These are phyloP conservation scores for Ascodesmis nigricans DNA, from an alignment of 495 filamentous ascomycete genomes.

Conservation along the genomic window DNA sequence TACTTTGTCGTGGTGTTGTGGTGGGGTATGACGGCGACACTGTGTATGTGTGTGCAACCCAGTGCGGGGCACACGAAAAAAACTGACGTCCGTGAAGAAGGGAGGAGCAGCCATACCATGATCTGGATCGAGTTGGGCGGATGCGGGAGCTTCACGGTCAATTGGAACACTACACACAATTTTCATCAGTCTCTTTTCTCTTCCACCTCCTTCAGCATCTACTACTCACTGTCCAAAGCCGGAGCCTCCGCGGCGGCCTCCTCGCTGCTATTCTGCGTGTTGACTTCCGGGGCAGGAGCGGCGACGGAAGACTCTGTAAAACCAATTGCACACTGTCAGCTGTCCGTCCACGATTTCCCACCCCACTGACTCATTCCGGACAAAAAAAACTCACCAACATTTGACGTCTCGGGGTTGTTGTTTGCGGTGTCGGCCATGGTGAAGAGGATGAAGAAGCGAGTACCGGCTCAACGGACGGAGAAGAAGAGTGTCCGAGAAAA, in stretches of 20 bases:
- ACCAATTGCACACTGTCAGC: too few relatives aligned
- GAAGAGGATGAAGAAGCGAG: neutral
- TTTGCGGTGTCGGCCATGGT: constrained; percentile 5
- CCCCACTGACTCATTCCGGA: too few relatives aligned
- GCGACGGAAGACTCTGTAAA: constrained; percentile 3
- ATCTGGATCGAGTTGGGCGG: constrained; percentile 58
- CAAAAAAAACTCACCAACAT: constrained; percentile 5
- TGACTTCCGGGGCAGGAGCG: neutral
- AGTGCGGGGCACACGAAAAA: too few relatives aligned
- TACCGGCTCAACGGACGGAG: constrained; percentile 3
- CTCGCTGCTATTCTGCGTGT: constrained; percentile 3
- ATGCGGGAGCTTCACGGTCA: constrained; percentile 67
- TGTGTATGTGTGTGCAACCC: too few relatives aligned
- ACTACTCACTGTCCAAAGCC: constrained; percentile 14
- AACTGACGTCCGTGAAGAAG: too few relatives aligned
- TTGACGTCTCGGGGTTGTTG: neutral
- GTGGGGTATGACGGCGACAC: neutral
- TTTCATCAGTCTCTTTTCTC: neutral
- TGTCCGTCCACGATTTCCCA: too few relatives aligned
- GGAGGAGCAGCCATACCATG: constrained; percentile 35
- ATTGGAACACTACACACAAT: constrained; percentile 37
- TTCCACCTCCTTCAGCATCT: constrained; percentile 1
- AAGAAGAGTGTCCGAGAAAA: too few relatives aligned
- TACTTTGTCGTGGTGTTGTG: constrained; percentile 14
- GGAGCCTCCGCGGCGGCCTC: constrained; percentile 9